These are phyloP conservation scores for Aspergillus fijiensis DNA, from an alignment of 2,329 filamentous ascomycete species.

Conservation along the genomic window DNA sequence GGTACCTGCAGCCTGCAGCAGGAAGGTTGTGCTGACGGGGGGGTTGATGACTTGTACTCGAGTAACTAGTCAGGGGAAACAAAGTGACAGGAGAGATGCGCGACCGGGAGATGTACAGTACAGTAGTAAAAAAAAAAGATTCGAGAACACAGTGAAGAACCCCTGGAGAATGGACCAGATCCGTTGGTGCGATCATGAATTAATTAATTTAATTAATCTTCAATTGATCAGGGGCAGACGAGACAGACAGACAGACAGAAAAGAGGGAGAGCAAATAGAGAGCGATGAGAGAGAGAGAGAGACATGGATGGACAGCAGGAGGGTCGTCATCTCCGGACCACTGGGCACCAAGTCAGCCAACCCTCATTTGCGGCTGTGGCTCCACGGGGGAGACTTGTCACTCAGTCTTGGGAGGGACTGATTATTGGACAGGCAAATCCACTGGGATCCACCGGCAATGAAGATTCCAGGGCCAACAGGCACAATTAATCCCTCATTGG, in stretches of 20 bases:
- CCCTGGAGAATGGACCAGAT: background rate
- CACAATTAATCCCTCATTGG: background rate
- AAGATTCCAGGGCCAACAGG: background rate
- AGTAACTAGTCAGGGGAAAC: too few relatives aligned
- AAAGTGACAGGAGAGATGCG: background rate
- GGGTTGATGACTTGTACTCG: too few relatives aligned
- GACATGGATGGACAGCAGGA: background rate
- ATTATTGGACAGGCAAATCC: background rate
- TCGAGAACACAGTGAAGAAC: background rate
- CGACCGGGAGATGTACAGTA: background rate
- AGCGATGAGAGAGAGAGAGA: too few relatives aligned
- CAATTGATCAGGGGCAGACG: background rate
- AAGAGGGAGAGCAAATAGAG: too few relatives aligned
- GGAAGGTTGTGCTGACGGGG: background rate
- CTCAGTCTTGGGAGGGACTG: background rate
- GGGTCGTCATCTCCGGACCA: background rate
- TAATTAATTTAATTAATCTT: background rate
- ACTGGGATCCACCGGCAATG: background rate
- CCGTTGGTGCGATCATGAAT: background rate
- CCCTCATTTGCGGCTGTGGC: too few relatives aligned
- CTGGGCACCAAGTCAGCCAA: background rate
- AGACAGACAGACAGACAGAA: background rate
- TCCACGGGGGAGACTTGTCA: background rate
- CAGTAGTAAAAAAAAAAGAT: background rate
- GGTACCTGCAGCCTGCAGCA: background rate